These are phyloP conservation scores for Liriodendron chinense DNA, from an alignment of 164 flowering plant species.

Conservation along the genomic window DNA sequence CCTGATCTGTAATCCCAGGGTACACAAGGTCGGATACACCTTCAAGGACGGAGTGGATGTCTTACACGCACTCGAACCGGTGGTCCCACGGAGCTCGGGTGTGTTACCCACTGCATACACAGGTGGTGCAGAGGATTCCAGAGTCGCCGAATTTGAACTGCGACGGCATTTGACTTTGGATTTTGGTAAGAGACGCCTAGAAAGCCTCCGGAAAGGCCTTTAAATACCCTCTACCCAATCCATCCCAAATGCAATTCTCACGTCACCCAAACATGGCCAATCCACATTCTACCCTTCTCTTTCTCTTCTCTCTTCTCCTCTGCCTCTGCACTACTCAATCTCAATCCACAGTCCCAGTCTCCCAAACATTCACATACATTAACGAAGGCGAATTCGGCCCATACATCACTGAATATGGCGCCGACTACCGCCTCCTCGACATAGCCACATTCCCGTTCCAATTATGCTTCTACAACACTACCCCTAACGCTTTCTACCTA, in stretches of 20 bases:
- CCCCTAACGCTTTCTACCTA: conserved; percentile 23
- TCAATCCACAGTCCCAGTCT: conserved; percentile 37
- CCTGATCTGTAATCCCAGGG: too few relatives aligned
- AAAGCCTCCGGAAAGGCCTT: not conserved
- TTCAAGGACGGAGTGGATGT: too few relatives aligned
- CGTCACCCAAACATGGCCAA: not conserved
- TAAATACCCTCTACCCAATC: not conserved
- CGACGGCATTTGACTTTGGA: too few relatives aligned
- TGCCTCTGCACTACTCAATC: conserved; percentile 1
- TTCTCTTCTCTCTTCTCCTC: not conserved
- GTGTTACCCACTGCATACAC: too few relatives aligned
- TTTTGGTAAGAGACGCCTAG: too few relatives aligned
- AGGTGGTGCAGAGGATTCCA: too few relatives aligned
- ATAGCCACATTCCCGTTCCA: conserved; percentile 14
- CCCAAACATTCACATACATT: conserved; percentile 31
- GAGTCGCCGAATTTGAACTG: too few relatives aligned
- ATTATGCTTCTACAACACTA: conserved; percentile 34
- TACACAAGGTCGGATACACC: too few relatives aligned
- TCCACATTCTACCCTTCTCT: too few relatives aligned
- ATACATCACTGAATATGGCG: conserved; percentile 37
- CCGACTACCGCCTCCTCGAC: conserved; percentile 19
- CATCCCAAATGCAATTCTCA: not conserved
- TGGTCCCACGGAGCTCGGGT: too few relatives aligned
- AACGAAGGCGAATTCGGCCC: conserved; percentile 41
- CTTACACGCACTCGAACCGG: too few relatives aligned